Evolutionary conservation across 164 flowering plant genomes (phyloP), one percentile per base, ranked within the genome.

Genomic region (Cinnamomum micranthum): DNA sequence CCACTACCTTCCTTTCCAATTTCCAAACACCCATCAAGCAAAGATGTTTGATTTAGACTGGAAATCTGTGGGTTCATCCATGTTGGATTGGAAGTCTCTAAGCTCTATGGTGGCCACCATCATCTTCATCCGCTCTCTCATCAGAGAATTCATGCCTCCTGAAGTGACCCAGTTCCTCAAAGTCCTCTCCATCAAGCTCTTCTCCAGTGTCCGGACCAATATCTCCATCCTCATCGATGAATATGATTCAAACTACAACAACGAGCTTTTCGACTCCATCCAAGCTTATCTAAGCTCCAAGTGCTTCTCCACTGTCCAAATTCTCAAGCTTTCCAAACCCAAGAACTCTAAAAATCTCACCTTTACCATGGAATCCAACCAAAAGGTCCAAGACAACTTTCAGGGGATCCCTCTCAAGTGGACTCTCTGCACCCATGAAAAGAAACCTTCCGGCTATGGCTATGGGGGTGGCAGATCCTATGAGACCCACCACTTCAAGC

Each of bases 21-120:
- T 55, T 20, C 60, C 60, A 55, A 55, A 55, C 60, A 55, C 60
- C 47, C 47, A 6, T 41, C 10, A 41, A 41, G 47, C 47, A 9
- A 41, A 41, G 47, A 41, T 41, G 47, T 41, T 41, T 7, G 47
- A 41, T 41, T 41, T 41, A 41, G 47, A 41, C 47, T 41, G 47
- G 47, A 41, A 41, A 41, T 6, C 47, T 9, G 47, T 41, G 47
- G 47, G 47, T 1, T 6, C 47, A 6, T 0, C 47, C 47, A 41
- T 41, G 47, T 22, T 79, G 47, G 82, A 82, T 25, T 82, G 84
- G 84, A 77, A 82, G 52, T 82, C 84, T 9, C 31, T 82, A 0
- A 78, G 82, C 62, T 82, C 84, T 33, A 14, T 79, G 1, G 41
- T 81, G 2, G 84, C 84, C 31, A 79, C 84, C 25, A 23, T 79